A percentile compares a stretch with the other conserved stretches of the same genome.
Evolutionary conservation across 139 green algal species (phyloP).

Genomic region (Volvox reticuliferus): DNA sequence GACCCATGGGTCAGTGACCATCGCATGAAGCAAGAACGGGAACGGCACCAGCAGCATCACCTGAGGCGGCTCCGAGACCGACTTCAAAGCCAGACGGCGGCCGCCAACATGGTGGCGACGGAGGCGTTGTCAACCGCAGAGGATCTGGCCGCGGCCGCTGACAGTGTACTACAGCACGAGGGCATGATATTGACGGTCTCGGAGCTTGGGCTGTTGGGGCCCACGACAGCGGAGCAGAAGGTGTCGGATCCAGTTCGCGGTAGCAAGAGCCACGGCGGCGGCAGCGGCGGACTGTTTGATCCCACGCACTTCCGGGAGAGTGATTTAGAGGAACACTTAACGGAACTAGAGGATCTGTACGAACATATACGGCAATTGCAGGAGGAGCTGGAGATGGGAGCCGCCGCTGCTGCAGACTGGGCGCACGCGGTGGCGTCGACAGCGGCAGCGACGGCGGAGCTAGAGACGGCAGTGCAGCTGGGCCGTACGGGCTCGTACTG

Average conservation of each 20-base stretch:
- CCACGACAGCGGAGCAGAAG: neutral
- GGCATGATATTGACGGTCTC: neutral
- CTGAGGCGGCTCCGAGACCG: neutral
- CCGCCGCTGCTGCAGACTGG: neutral
- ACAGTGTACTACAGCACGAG: neutral
- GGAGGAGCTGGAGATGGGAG: neutral
- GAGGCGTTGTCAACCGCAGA: neutral
- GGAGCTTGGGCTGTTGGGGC: neutral
- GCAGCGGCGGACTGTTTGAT: neutral
- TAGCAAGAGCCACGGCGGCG: neutral
- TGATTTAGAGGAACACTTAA: neutral
- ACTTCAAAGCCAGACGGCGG: neutral
- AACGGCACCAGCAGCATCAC: neutral
- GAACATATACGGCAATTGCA: neutral
- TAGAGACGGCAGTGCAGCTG: neutral
- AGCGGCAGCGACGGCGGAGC: neutral
- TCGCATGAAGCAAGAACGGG: neutral
- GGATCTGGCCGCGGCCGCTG: neutral
- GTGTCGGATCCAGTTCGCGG: no score
- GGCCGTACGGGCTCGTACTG: neutral
- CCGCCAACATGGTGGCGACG: neutral
- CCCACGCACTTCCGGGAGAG: neutral
- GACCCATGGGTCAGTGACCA: neutral
- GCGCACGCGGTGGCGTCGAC: neutral
- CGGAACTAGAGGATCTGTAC: slow-evolving; percentile 15